A percentile compares a stretch with the other conserved stretches of the same genome.
Conservation (phyloP, 1,284 basidiomycete species). For the Cryptococcus hybrid region DNA sequence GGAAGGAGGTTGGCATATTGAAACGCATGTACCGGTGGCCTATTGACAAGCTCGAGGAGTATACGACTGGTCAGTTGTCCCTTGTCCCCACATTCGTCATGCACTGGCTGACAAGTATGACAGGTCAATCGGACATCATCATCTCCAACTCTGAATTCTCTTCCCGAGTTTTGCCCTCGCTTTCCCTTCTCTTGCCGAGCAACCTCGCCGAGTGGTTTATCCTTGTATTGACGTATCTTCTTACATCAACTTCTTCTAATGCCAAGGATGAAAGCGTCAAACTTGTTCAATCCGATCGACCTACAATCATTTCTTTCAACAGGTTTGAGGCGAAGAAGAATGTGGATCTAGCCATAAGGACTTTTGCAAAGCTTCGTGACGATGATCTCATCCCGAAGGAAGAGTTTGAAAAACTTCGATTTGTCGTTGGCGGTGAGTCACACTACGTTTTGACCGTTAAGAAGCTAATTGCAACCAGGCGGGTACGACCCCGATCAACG, state of each 20-base stretch:
- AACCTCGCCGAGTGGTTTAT: conserved; percentile 72
- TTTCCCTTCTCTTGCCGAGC: conserved; percentile 66
- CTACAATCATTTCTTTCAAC: conserved; percentile 85
- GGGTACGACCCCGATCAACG: conserved; percentile 69
- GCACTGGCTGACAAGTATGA: neutral
- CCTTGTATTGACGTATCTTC: conserved; percentile 82
- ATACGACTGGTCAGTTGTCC: conserved; percentile 70
- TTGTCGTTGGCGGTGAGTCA: conserved; percentile 69
- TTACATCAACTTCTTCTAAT: conserved; percentile 52
- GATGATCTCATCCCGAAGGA: conserved; percentile 19
- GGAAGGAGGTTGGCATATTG: conserved; percentile 44
- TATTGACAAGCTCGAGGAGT: conserved; percentile 86
- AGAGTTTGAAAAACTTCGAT: conserved; percentile 51
- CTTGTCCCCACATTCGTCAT: neutral
- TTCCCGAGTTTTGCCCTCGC: conserved; percentile 67
- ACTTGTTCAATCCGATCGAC: conserved; percentile 65
- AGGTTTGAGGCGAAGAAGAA: conserved; percentile 98
- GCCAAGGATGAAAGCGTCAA: conserved; percentile 54
- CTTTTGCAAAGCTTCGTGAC: conserved; percentile 56
- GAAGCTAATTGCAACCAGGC: conserved; percentile 51
- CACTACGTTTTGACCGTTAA: neutral
- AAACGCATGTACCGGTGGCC: conserved; percentile 80
- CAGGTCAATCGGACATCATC: conserved; percentile 82
- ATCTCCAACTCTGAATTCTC: conserved; percentile 94
- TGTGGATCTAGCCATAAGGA: conserved; percentile 70